Percentiles rank a stretch among this genome's conserved stretches.
These are phyloP conservation scores for Backusella morwellensis DNA, from an alignment of 192 early-diverging fungal species.

Conservation along the genomic window DNA sequence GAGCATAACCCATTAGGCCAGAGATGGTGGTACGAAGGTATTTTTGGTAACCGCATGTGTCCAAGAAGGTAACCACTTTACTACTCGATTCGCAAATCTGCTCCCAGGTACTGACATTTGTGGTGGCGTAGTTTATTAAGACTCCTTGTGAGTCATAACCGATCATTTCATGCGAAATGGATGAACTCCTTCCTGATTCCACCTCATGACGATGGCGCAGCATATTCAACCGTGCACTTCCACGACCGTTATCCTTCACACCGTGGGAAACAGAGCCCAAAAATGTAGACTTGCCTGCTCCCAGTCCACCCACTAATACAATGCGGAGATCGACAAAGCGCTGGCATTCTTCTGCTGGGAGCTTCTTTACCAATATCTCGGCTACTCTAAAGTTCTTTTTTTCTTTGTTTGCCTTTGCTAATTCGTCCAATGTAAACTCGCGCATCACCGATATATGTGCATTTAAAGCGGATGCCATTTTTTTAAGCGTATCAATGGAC, in stretches of 20 bases:
- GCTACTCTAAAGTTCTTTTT: conserved; percentile 56
- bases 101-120: conserved; percentile 69
- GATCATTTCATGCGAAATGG: conserved; percentile 82
- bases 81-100: conserved; percentile 72
- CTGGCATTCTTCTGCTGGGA: conserved; percentile 44
- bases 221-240: conserved; percentile 79
- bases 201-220: conserved; percentile 92
- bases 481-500: conserved; percentile 58
- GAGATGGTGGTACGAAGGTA: conserved; percentile 90
- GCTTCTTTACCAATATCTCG: conserved; percentile 72
- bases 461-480: conserved; percentile 59
- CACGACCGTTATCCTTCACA: conserved; percentile 83
- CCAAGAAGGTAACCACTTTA: conserved; percentile 83
- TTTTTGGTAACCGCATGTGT: conserved; percentile 88
- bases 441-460: conserved; percentile 71
- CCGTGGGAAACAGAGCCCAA: conserved; percentile 80
- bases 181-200: conserved; percentile 88
- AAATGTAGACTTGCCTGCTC: conserved; percentile 85
- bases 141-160: conserved; percentile 73
- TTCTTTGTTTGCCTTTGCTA: background rate
- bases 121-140: conserved; percentile 74
- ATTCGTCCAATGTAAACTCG: conserved; percentile 34
- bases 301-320: conserved; percentile 78
- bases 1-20: conserved; percentile 85
- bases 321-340: conserved; percentile 80